Evolutionary conservation across 2,329 filamentous ascomycete genomes (phyloP).

Genomic region (Magnaporthales sp.): DNA sequence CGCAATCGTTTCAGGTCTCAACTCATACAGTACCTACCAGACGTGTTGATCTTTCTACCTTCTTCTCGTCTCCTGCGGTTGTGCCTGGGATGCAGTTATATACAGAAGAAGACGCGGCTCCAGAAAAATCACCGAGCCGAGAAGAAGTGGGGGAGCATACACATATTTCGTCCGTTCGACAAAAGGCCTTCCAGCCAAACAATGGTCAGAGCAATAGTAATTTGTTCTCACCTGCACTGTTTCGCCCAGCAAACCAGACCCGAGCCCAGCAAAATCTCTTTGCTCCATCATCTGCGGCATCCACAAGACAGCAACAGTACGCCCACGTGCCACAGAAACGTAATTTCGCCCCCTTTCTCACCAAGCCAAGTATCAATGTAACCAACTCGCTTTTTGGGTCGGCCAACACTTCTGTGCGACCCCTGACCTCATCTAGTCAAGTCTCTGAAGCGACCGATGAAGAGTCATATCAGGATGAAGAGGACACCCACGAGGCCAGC

Average conservation of each 20-base stretch:
- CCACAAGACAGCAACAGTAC: conserved; percentile 9
- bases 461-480: conserved; percentile 8
- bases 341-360: conserved; percentile 37
- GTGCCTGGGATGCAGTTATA: conserved; percentile 21
- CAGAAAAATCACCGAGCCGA: not conserved
- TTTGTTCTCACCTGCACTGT: conserved; percentile 25
- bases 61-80: conserved; percentile 48
- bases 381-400: not conserved
- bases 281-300: not conserved
- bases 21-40: conserved; percentile 19
- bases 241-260: not conserved
- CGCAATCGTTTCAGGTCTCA: conserved; percentile 8
- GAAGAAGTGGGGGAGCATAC: not conserved
- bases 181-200: conserved; percentile 24
- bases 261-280: not conserved
- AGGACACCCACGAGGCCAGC: not conserved
- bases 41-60: conserved; percentile 40
- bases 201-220: conserved; percentile 19
- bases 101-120: not conserved
- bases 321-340: conserved; percentile 35
- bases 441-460: conserved; percentile 11
- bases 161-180: conserved; percentile 16
- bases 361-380: conserved; percentile 13
- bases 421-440: not conserved
- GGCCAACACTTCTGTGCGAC: not conserved